These are phyloP conservation scores for Candida multigemmis DNA, from an alignment of 805 yeast species.

Conservation along the genomic window DNA sequence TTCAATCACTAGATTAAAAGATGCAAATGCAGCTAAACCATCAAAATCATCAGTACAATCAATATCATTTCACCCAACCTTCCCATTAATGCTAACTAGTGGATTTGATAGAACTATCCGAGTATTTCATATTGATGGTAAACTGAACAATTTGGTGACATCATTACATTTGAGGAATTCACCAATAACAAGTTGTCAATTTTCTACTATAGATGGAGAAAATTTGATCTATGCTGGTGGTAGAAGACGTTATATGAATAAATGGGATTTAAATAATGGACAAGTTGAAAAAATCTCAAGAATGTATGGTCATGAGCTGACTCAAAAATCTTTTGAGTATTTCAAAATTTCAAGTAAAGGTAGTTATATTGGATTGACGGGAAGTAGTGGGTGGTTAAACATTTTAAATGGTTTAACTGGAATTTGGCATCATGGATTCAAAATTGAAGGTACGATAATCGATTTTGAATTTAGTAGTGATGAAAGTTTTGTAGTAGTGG, in stretches of 20 bases:
- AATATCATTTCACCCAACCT: slow-evolving; percentile 73
- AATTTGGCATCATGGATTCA: slow-evolving; percentile 82
- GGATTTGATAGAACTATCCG: slow-evolving; percentile 89
- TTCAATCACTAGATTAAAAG: slow-evolving; percentile 75
- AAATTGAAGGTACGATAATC: slow-evolving; percentile 76
- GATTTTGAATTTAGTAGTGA: slow-evolving; percentile 66
- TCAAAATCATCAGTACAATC: slow-evolving; percentile 82
- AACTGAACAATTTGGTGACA: slow-evolving; percentile 69
- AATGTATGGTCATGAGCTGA: slow-evolving; percentile 83
- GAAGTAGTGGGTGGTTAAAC: slow-evolving; percentile 89
- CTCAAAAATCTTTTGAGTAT: slow-evolving; percentile 81
- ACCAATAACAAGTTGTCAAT: slow-evolving; percentile 72
- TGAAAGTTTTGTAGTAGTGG: slow-evolving; percentile 38
- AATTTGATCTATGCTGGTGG: slow-evolving; percentile 75
- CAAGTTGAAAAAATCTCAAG: slow-evolving; percentile 77
- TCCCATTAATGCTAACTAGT: slow-evolving; percentile 78
- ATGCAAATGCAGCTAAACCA: slow-evolving; percentile 66
- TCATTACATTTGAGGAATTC: slow-evolving; percentile 70
- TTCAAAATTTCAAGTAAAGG: slow-evolving; percentile 75
- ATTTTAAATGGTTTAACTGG: slow-evolving; percentile 68
- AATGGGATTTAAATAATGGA: slow-evolving; percentile 75
- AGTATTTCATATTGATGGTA: slow-evolving; percentile 86
- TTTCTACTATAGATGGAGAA: slow-evolving; percentile 29
- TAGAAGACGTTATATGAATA: slow-evolving; percentile 83
- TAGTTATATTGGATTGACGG: slow-evolving; percentile 61